A percentile compares a stretch with the other conserved stretches of the same genome.
Evolutionary conservation across 352 stramenopile genomes (phyloP).

Genomic region (Pythium vanterpoolii): DNA sequence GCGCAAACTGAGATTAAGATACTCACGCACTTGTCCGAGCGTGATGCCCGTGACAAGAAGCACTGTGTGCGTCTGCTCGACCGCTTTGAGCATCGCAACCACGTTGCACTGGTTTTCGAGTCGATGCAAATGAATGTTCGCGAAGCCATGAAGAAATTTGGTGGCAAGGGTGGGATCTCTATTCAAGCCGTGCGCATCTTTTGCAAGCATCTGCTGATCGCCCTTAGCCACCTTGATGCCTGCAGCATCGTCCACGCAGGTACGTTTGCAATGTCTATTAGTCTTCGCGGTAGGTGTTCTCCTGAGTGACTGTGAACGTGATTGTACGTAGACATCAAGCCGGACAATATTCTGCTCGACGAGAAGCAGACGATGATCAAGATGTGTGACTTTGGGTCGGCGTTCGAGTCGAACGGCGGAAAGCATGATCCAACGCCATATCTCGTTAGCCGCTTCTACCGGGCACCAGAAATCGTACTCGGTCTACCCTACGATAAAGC

Average conservation of each 20-base stretch:
- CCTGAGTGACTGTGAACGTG: background rate
- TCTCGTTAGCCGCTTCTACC: constrained; percentile 98
- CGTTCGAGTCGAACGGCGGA: constrained; percentile 89
- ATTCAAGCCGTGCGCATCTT: constrained; percentile 85
- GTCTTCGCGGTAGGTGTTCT: background rate
- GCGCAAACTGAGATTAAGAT: constrained; percentile 85
- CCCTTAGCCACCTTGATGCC: constrained; percentile 67
- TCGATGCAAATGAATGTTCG: constrained; percentile 97
- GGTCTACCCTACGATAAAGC: constrained; percentile 91
- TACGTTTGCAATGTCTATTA: constrained; percentile 18
- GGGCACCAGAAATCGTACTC: constrained; percentile 93
- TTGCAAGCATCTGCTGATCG: constrained; percentile 75
- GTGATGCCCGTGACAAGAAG: constrained; percentile 75
- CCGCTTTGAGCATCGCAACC: constrained; percentile 90
- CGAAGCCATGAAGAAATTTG: constrained; percentile 90
- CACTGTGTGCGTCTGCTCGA: constrained; percentile 85
- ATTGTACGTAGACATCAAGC: constrained; percentile 91
- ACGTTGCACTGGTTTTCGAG: constrained; percentile 97
- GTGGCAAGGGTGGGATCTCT: constrained; percentile 77
- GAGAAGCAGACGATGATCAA: constrained; percentile 95
- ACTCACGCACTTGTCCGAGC: constrained; percentile 66
- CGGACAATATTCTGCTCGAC: constrained; percentile 97
- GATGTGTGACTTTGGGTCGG: constrained; percentile 97
- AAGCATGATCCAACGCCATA: constrained; percentile 97
- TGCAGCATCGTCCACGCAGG: constrained; percentile 92